These are phyloP conservation scores for Hypoxylon sp. DNA, from an alignment of 2,329 filamentous ascomycete species.

Conservation along the genomic window DNA sequence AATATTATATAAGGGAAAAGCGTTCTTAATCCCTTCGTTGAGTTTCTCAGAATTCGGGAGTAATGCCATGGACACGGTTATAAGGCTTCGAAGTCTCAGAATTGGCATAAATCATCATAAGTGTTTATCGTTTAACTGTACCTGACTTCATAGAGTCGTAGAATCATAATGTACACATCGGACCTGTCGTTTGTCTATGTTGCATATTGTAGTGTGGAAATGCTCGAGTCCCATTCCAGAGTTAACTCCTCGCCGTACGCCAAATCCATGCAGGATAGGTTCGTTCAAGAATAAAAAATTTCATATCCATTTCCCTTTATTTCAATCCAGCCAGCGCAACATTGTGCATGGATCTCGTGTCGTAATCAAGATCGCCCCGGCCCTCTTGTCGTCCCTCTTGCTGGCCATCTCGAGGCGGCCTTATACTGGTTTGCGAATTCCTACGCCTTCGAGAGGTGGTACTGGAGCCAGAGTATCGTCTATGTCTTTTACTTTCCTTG, in stretches of 20 bases:
- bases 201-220: conserved; percentile 30
- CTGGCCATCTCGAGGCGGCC: conserved; percentile 16
- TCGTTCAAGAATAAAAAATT: conserved; percentile 39
- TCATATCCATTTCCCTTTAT: conserved; percentile 33
- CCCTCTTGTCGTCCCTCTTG: conserved; percentile 19
- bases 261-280: conserved; percentile 46
- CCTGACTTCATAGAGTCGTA: conserved; percentile 38
- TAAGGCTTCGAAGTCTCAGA: conserved; percentile 3
- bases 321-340: conserved; percentile 53
- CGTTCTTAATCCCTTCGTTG: background rate
- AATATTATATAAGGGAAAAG: background rate
- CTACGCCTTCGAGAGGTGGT: conserved; percentile 31
- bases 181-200: conserved; percentile 41
- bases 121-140: conserved; percentile 37
- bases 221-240: conserved; percentile 38
- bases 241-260: conserved; percentile 50
- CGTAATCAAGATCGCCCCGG: conserved; percentile 45
- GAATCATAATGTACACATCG: conserved; percentile 45
- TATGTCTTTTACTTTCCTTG: conserved; percentile 29
- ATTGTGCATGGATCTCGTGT: conserved; percentile 53
- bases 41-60: background rate
- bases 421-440: conserved; percentile 28
- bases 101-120: conserved; percentile 44
- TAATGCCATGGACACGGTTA: background rate
- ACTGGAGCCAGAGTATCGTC: conserved; percentile 36